A percentile compares a stretch with the other conserved stretches of the same genome.
phyloP scores from a whole-genome alignment of 148 eudicot species.

The Rhododendron henanense region DNA sequence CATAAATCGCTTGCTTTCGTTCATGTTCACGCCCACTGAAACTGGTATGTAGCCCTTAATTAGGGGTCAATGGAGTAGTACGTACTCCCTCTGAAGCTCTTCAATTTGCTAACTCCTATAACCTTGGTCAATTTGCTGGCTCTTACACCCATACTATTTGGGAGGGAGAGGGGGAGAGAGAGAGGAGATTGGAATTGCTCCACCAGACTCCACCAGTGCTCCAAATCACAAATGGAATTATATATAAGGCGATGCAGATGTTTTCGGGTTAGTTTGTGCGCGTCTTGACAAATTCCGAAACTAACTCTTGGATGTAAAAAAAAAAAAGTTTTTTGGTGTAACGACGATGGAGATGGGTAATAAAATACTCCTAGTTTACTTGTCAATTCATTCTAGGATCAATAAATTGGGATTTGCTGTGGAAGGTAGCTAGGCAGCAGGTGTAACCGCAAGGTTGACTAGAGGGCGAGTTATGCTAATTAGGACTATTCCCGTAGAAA shows the following conservation, averaged over 20 bases:
- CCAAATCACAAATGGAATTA: background rate
- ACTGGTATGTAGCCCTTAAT: slow-evolving; percentile 33
- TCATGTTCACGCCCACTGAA: slow-evolving; percentile 18
- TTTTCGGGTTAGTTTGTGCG: background rate
- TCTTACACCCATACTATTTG: background rate
- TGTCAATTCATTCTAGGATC: background rate
- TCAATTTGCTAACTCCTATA: background rate
- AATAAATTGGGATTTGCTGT: background rate
- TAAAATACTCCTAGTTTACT: background rate
- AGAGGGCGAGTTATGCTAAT: background rate
- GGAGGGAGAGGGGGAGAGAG: background rate
- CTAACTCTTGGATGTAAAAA: background rate
- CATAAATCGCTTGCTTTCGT: slow-evolving; percentile 27
- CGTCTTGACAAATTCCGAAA: background rate
- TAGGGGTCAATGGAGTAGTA: background rate
- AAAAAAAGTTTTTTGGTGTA: background rate
- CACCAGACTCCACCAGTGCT: background rate
- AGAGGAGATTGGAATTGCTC: background rate
- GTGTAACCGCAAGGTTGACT: background rate
- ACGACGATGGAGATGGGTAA: background rate
- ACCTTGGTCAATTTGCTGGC: slow-evolving; percentile 9
- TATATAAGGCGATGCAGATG: no score
- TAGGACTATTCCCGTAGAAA: background rate
- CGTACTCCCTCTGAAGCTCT: slow-evolving; percentile 4
- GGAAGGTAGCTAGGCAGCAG: background rate